These are phyloP conservation scores for Platanthera guangdongensis DNA, from an alignment of 106 monocot genomes.

Conservation along the genomic window DNA sequence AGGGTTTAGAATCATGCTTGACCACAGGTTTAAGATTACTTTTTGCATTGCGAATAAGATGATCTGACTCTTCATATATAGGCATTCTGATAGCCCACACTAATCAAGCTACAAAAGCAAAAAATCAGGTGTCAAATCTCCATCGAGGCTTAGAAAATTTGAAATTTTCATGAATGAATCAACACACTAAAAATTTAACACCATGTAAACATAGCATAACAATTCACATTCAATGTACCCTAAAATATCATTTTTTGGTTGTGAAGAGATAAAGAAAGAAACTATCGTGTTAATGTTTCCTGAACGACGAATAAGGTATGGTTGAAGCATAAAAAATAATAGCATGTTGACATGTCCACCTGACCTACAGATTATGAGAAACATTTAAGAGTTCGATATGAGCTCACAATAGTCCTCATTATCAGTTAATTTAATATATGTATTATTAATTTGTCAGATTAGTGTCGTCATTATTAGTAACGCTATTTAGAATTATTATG, in stretches of 20 bases:
- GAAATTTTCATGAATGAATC: background rate
- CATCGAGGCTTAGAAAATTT: background rate
- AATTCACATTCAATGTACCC: background rate
- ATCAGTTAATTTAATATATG: too few species aligned
- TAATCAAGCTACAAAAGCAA: background rate
- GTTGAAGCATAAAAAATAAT: background rate
- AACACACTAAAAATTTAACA: background rate
- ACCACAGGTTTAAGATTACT: background rate
- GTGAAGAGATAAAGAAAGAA: background rate
- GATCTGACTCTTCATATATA: constrained; percentile 3
- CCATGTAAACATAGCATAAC: background rate
- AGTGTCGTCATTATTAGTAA: too few species aligned
- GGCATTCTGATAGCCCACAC: background rate
- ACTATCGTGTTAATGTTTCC: background rate
- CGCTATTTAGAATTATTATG: too few species aligned
- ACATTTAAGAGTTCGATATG: too few species aligned
- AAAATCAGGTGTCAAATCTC: background rate
- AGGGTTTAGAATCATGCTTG: background rate
- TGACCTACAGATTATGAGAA: too few species aligned
- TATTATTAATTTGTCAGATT: too few species aligned
- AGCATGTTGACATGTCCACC: background rate
- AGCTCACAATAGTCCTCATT: too few species aligned
- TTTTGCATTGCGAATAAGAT: background rate
- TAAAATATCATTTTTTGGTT: too few species aligned
- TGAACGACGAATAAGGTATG: background rate